Evolutionary conservation across 1,284 basidiomycete genomes (phyloP).

Genomic region (Porodaedalea pini): DNA sequence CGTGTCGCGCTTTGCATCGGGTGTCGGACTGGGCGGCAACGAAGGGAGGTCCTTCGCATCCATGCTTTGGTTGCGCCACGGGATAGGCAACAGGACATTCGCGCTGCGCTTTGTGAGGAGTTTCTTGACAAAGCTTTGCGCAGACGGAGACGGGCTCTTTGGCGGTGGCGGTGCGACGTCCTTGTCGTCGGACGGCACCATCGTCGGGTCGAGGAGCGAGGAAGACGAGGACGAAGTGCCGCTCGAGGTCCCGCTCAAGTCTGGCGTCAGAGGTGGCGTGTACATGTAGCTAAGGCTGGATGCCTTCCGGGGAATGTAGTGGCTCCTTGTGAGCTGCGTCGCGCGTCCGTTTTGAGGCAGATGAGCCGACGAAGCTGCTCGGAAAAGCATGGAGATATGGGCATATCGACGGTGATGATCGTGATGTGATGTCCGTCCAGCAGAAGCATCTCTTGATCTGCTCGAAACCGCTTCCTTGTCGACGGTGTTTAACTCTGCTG

Average conservation of each 20-base stretch:
- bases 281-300: conserved; percentile 19
- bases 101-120: conserved; percentile 12
- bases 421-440: conserved; percentile 6
- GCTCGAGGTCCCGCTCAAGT: conserved; percentile 15
- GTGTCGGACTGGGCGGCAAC: conserved; percentile 6
- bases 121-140: conserved; percentile 13
- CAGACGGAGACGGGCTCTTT: conserved; percentile 11
- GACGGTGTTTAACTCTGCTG: not conserved
- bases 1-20: not conserved
- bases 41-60: conserved; percentile 15
- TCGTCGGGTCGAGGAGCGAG: conserved; percentile 12
- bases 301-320: conserved; percentile 20
- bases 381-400: conserved; percentile 18
- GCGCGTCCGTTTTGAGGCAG: conserved; percentile 2
- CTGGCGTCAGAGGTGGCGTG: conserved; percentile 19
- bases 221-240: conserved; percentile 6
- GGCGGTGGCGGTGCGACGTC: conserved; percentile 4
- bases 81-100: not conserved
- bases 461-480: not conserved
- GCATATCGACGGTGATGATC: conserved; percentile 20
- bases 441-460: conserved; percentile 5
- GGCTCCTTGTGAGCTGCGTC: conserved; percentile 10
- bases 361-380: not conserved
- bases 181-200: conserved; percentile 1
- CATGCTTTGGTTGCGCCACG: conserved; percentile 8